phyloP scores from a whole-genome alignment of 441 rosid species.

The Daphne laureola region DNA sequence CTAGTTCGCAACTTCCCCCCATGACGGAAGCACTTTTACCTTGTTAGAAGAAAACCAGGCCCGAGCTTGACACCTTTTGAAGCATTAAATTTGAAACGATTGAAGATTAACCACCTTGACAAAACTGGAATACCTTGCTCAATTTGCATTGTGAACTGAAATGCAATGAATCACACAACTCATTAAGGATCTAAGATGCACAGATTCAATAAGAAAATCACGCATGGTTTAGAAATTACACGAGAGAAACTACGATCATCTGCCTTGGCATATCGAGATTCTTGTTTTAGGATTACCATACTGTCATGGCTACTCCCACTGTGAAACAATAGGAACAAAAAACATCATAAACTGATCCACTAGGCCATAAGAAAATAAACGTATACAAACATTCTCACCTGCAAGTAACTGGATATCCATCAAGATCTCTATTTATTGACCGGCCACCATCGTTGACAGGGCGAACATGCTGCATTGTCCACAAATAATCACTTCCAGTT shows the following conservation, averaged over 20 bases:
- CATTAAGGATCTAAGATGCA: constrained; percentile 3
- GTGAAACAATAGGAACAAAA: constrained; percentile 31
- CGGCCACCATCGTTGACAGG: constrained; percentile 80
- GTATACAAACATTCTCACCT: constrained; percentile 37
- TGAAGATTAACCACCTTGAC: constrained; percentile 87
- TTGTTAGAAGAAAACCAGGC: constrained; percentile 78
- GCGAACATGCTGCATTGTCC: constrained; percentile 56
- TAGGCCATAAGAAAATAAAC: constrained; percentile 10
- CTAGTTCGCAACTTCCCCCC: not conserved
- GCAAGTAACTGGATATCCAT: constrained; percentile 84
- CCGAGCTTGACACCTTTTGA: constrained; percentile 82
- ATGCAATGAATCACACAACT: constrained; percentile 16
- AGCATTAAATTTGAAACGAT: constrained; percentile 75
- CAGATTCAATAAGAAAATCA: constrained; percentile 7
- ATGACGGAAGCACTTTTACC: constrained; percentile 31
- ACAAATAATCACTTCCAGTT: constrained; percentile 15
- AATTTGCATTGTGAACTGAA: constrained; percentile 77
- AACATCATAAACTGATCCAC: constrained; percentile 20
- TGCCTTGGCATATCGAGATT: constrained; percentile 76
- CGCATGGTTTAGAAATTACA: constrained; percentile 37
- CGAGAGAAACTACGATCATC: constrained; percentile 71
- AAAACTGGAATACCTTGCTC: constrained; percentile 95
- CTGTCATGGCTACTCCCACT: constrained; percentile 74
- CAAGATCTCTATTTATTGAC: constrained; percentile 68
- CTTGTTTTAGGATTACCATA: constrained; percentile 94